Base-by-base conservation (phyloP, 768 basidiomycete species). In the Naganishia friedmannii region DNA sequence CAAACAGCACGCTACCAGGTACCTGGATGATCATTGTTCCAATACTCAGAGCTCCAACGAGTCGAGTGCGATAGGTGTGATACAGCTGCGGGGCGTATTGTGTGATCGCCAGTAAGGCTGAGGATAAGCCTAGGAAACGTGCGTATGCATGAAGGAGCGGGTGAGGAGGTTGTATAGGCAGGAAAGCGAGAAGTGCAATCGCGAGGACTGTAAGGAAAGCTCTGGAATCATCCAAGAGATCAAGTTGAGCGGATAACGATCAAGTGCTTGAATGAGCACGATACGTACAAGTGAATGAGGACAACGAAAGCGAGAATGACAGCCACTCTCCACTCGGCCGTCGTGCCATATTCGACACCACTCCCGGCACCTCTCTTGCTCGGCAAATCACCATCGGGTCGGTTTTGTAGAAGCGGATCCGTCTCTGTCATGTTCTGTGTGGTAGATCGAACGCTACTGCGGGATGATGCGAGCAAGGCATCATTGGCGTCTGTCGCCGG, bases 11-110 rank as follows among this genome's bases (percentile, higher is more conserved):
- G 0, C 90, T 89, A 3, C 93, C 94, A 3, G 93, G 93, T 15
- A 87, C 92, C 81, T 98, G 95, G 19, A 99, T 91, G 57, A 87
- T 82, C 95, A 99, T 97, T 88, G 92, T 97, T 0, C 90, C 89
- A 68, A 99, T 90, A 76, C 92, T 93, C 19, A 98, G 83, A 0
- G 93, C 92, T 2, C 95, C 95, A 10, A 98, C 93, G 15, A 95
- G 86, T 76, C 88, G 89, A 34, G 86, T 80, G 5, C 82, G 83
- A 74, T 89, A 96, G 0, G 94, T 98, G 71, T 89, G 87, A 15
- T 86, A 73, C 29, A 99, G 83, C 79, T 96, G 94, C 0, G 95
- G 94, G 0, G 88, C 85, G 72, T 97, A 99, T 80, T 99, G 94
- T 6, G 90, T 82, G 4, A 87, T 86, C 0, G 93, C 90, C 6